Evolutionary conservation across 208 protist species (phyloP), one percentile per base, ranked within the genome.

Genomic region (Acanthamoeba royreba): DNA sequence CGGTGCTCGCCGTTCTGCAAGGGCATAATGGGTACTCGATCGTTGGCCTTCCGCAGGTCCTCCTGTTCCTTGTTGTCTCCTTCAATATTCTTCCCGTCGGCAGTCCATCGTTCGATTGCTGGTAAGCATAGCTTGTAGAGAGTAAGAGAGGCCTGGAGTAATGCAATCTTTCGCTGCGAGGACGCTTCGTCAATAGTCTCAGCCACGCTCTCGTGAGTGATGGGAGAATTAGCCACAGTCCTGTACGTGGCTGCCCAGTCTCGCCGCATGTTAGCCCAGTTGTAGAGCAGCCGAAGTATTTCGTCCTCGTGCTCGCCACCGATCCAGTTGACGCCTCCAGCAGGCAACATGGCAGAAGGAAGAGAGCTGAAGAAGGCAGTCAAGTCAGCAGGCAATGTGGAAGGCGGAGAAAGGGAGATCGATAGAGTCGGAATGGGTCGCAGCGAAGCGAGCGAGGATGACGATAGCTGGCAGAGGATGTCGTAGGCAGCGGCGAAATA

Each of bases 231-330:
- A 13, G 35, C 13, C 35, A 43, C 13, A 40, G 66, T n/a, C 17
- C 11, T 22, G 66, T 79, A 11, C 13, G 17, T n/a, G 66, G 81
- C 81, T 8, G 81, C 81, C 81, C 81, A 89, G 46, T 13, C n/a
- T 11, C 53, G 81, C 8, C 81, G 81, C 81, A 89, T 28, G 22
- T 89, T 89, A 40, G 49, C 81, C 81, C 81, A 89, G 81, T 89
- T 89, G 46, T 69, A 61, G 53, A 89, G 35, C 46, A 89, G 47
- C 4, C 53, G 46, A 3, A 89, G 11, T 17, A 89, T 40, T 40
- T 89, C 81, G 33, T 69, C 81, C 33, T 89, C 46, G 53, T 89
- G 22, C 35, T 55, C 53, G 81, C 81, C 35, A 25, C 49, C 81
- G 11, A 89, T 22, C 81, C 81, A 89, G 15, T 8, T 0, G 0